Evolutionary conservation across 306 rosid genomes (phyloP).

Genomic region (Quercus parvula): DNA sequence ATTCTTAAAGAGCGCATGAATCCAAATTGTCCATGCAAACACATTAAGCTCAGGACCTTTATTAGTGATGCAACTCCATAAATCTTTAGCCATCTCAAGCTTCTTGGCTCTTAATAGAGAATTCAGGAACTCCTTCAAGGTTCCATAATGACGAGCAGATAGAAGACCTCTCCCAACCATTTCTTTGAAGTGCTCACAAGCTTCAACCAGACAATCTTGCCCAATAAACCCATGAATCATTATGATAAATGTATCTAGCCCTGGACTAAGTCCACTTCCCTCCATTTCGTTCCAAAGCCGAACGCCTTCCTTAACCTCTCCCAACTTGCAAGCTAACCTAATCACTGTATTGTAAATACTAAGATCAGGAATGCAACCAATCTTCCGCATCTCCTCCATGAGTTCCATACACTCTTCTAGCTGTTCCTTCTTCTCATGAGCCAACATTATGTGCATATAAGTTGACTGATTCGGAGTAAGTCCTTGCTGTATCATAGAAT

Average conservation of each 20-base stretch:
- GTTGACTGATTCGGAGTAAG: conserved; percentile 58
- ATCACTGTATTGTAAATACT: conserved; percentile 60
- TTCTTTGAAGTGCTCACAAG: conserved; percentile 78
- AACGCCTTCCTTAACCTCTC: conserved; percentile 71
- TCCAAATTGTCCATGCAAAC: conserved; percentile 89
- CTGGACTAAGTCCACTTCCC: conserved; percentile 54
- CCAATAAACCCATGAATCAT: conserved; percentile 80
- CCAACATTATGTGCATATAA: conserved; percentile 62
- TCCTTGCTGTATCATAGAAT: conserved; percentile 67
- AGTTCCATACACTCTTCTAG: conserved; percentile 78
- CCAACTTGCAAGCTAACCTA: conserved; percentile 81
- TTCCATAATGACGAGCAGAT: conserved; percentile 74
- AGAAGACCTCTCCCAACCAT: conserved; percentile 76
- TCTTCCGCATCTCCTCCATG: conserved; percentile 69
- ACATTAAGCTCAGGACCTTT: conserved; percentile 66
- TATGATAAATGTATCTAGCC: conserved; percentile 66
- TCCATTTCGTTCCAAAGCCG: conserved; percentile 77
- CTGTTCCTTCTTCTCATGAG: conserved; percentile 88
- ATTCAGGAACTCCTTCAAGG: conserved; percentile 70
- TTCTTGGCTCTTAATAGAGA: conserved; percentile 66
- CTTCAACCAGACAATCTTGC: conserved; percentile 67
- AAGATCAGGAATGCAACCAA: conserved; percentile 66
- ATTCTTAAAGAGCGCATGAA: conserved; percentile 70
- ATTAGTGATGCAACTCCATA: conserved; percentile 61
- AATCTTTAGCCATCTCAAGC: conserved; percentile 87